Base-by-base conservation (phyloP, 805 yeast species). In the Scheffersomyces stipitis region DNA sequence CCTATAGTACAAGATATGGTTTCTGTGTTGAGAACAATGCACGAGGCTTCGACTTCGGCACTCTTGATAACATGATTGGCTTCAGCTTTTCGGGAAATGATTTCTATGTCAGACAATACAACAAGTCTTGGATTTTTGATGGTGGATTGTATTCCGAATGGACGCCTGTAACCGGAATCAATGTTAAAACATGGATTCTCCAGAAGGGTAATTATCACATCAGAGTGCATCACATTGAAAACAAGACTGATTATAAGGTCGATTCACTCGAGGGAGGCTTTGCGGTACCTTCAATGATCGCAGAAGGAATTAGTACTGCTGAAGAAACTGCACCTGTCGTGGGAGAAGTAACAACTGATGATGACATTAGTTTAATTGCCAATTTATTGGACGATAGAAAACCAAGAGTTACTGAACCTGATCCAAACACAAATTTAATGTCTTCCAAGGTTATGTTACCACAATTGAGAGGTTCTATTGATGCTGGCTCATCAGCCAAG, bases 221-320 rank as follows among this genome's bases (percentile, higher is more conserved):
- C 3, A 36, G 47, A 18, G 23, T 36, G 7, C 48, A 44, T 28
- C 17, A 30, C 9, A 31, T 44, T 24, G 16, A 29, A 8, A 42
- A 42, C 27, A 31, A 22, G 4, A 33, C 46, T 4, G 29, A 24
- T 15, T 10, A 23, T 12, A 14, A 15, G 4, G 33, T 38, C 13
- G 16, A 30, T 28, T 26, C 46, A n/a, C 36, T 33, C 14, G 48
- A 44, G 39, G 48, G 48, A 1, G 46, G 48, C 4, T 43, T 44
- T 39, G 37, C 40, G 10, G 20, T 35, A 7, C 30, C 42, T 13
- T 9, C 31, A 20, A 20, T 20, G 24, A 20, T 20, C 10, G 24
- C 24, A 14, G 29, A 14, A 14, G 29, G 15, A 12, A 14, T n/a
- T 8, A 14, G 13, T 6, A 14, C 29, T 26, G 15, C 15, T 12